Percentiles rank a stretch among this genome's conserved stretches.
These are phyloP conservation scores for Pistacia vera DNA, from an alignment of 345 rosid species.

Conservation along the genomic window DNA sequence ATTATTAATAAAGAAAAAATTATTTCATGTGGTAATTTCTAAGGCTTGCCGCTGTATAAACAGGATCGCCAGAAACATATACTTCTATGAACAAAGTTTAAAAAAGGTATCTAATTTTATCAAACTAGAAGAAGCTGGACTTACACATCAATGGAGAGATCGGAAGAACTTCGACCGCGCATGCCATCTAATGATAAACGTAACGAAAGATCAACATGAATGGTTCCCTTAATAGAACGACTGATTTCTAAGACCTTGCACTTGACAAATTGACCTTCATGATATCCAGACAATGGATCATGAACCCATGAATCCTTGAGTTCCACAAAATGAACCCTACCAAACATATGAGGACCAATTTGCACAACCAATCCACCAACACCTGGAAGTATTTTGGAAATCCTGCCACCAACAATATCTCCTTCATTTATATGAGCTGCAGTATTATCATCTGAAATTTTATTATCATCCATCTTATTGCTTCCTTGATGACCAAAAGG, in stretches of 20 bases:
- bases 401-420: constrained; percentile 81
- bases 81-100: neutral
- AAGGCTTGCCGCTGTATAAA: neutral
- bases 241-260: constrained; percentile 87
- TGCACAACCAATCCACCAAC: constrained; percentile 87
- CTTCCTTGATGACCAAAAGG: constrained; percentile 42
- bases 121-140: constrained; percentile 23
- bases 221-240: constrained; percentile 57
- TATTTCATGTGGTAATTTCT: neutral
- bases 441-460: constrained; percentile 37
- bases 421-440: constrained; percentile 68
- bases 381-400: constrained; percentile 72
- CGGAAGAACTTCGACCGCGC: constrained; percentile 38
- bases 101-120: neutral
- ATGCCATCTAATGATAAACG: constrained; percentile 66
- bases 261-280: constrained; percentile 87
- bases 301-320: constrained; percentile 69
- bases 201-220: constrained; percentile 78
- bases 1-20: neutral
- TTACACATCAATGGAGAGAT: constrained; percentile 47
- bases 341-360: constrained; percentile 75
- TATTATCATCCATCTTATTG: constrained; percentile 28
- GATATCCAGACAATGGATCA: constrained; percentile 68
- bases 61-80: no score
- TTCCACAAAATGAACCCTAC: constrained; percentile 91